phyloP scores from a whole-genome alignment of 2,329 filamentous ascomycete genomes.

The Peltaster fructicola region DNA sequence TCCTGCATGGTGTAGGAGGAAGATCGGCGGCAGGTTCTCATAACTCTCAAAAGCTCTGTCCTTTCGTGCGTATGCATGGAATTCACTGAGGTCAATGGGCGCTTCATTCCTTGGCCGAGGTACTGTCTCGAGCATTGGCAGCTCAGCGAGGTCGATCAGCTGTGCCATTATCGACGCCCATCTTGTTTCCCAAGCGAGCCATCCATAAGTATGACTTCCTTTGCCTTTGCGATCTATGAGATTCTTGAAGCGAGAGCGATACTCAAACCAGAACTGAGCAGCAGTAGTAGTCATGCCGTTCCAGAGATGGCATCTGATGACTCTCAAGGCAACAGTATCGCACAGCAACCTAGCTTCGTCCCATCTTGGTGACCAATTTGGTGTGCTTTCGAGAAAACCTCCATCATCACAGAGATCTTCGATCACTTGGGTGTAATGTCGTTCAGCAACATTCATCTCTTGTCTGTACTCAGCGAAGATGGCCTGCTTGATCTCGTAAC shows the following conservation, averaged over 20 bases:
- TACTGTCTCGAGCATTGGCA: conserved; percentile 25
- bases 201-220: conserved; percentile 77
- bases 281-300: conserved; percentile 61
- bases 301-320: conserved; percentile 69
- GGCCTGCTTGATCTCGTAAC: conserved; percentile 87
- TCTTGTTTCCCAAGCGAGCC: conserved; percentile 81
- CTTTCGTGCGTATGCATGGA: conserved; percentile 26
- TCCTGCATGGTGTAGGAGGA: conserved; percentile 42
- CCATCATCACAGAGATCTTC: conserved; percentile 67
- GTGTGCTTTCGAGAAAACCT: conserved; percentile 64
- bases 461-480: conserved; percentile 84
- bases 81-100: conserved; percentile 4
- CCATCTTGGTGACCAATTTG: conserved; percentile 79
- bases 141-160: conserved; percentile 34
- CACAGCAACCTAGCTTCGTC: conserved; percentile 81
- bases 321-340: conserved; percentile 64
- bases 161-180: conserved; percentile 47
- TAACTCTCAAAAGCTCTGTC: conserved; percentile 33
- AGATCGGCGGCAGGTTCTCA: conserved; percentile 38
- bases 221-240: conserved; percentile 70
- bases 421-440: conserved; percentile 76
- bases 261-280: conserved; percentile 61
- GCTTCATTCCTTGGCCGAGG: too few species aligned
- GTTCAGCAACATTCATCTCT: conserved; percentile 73
- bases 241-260: conserved; percentile 55